phyloP scores from a whole-genome alignment of 148 eudicot species.

The Fallopia convolvulus region DNA sequence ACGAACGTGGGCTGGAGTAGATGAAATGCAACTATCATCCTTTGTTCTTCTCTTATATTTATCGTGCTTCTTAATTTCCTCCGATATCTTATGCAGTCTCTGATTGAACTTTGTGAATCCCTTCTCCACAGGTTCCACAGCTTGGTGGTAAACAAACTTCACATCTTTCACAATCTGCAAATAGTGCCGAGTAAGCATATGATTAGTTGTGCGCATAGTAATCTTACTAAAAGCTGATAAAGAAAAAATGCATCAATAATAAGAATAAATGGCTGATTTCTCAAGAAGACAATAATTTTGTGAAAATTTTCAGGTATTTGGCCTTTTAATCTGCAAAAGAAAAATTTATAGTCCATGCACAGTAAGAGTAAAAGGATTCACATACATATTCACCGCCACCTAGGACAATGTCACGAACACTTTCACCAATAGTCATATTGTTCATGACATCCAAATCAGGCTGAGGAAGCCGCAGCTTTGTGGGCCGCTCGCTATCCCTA shows the following conservation, averaged over 20 bases:
- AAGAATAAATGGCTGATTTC: neutral
- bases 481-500: conserved; percentile 93
- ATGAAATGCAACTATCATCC: conserved; percentile 67
- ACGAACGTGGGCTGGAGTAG: conserved; percentile 53
- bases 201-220: neutral
- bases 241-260: conserved; percentile 1
- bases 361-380: conserved; percentile 13
- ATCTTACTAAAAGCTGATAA: neutral
- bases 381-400: conserved; percentile 97
- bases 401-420: conserved; percentile 83
- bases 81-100: conserved; percentile 76
- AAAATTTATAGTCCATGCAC: neutral
- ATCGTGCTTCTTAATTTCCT: conserved; percentile 66
- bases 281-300: neutral
- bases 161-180: conserved; percentile 83
- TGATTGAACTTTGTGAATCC: conserved; percentile 79
- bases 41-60: conserved; percentile 59
- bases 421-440: conserved; percentile 79
- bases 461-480: conserved; percentile 87
- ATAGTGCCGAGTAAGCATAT: neutral
- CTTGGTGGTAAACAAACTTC: conserved; percentile 75
- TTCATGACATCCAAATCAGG: conserved; percentile 52
- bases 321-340: neutral
- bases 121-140: conserved; percentile 92
- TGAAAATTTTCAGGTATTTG: neutral